Evolutionary conservation across 2,329 filamentous ascomycete species (phyloP).

Genomic region (Aspergillus sp.): DNA sequence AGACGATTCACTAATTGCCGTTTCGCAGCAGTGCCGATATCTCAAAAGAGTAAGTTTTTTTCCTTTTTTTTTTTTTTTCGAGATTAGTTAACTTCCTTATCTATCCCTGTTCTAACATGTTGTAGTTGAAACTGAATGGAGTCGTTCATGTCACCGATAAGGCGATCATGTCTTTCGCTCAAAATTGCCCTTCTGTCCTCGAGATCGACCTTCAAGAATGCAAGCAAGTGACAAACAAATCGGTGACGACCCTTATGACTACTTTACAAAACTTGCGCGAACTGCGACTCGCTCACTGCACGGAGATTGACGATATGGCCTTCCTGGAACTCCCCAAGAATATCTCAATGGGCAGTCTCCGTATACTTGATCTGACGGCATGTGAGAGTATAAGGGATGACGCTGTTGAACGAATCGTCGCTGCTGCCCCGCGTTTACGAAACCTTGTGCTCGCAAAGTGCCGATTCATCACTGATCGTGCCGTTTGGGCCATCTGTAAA

Average conservation of each 20-base stretch:
- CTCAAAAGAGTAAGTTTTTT: conserved; percentile 65
- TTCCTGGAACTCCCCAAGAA: conserved; percentile 74
- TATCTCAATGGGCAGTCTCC: conserved; percentile 77
- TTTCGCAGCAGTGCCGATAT: conserved; percentile 80
- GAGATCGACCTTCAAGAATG: conserved; percentile 95
- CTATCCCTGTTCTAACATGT: conserved; percentile 14
- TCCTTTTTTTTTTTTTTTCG: conserved; percentile 15
- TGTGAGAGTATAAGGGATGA: conserved; percentile 81
- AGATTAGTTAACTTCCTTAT: neutral
- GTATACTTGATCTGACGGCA: conserved; percentile 90
- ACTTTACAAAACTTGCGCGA: conserved; percentile 84
- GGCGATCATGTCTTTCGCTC: conserved; percentile 80
- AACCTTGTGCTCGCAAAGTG: conserved; percentile 96
- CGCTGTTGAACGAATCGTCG: conserved; percentile 84
- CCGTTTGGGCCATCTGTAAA: conserved; percentile 81
- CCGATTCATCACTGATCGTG: conserved; percentile 83
- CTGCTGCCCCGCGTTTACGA: conserved; percentile 79
- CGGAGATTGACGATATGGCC: conserved; percentile 79
- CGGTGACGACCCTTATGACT: conserved; percentile 76
- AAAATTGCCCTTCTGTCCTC: conserved; percentile 86
- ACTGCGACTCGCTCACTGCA: conserved; percentile 81
- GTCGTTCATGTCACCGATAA: conserved; percentile 81
- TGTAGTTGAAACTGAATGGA: conserved; percentile 87
- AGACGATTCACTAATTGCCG: conserved; percentile 76
- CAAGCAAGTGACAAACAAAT: conserved; percentile 74